phyloP scores from a whole-genome alignment of 1,284 basidiomycete species.

The Cutaneotrichosporon sp. region DNA sequence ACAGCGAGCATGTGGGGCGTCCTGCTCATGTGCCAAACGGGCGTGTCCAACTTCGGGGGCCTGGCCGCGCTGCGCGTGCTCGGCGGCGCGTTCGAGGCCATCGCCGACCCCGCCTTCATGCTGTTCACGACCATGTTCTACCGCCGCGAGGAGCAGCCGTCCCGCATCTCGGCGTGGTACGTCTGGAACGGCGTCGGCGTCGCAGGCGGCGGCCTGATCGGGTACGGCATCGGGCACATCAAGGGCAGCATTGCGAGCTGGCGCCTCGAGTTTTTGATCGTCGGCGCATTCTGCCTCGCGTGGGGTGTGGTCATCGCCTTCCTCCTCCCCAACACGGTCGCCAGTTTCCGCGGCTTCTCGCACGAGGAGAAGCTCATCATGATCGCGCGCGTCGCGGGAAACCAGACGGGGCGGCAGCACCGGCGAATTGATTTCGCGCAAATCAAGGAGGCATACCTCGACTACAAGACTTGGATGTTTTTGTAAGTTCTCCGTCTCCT shows the following conservation, averaged over 20 bases:
- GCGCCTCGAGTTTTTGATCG: constrained; percentile 54
- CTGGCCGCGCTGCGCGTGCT: constrained; percentile 56
- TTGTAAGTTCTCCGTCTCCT: constrained; percentile 32
- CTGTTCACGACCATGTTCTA: constrained; percentile 50
- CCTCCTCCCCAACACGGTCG: constrained; percentile 50
- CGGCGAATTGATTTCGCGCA: constrained; percentile 54
- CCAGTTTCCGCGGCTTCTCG: constrained; percentile 45
- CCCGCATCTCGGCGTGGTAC: constrained; percentile 50
- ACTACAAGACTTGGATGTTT: constrained; percentile 48
- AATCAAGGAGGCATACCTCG: constrained; percentile 51
- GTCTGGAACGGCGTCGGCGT: constrained; percentile 52
- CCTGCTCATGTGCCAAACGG: constrained; percentile 54
- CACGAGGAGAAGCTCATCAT: constrained; percentile 54
- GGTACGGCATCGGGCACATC: constrained; percentile 47
- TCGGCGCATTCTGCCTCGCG: constrained; percentile 46
- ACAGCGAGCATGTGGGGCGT: constrained; percentile 57
- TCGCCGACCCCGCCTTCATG: constrained; percentile 52
- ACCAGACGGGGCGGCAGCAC: constrained; percentile 55
- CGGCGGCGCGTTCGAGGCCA: constrained; percentile 56
- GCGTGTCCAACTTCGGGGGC: constrained; percentile 53
- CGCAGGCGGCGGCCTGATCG: constrained; percentile 48
- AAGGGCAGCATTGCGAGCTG: constrained; percentile 48
- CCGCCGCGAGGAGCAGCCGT: constrained; percentile 51
- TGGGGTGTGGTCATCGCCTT: constrained; percentile 48
- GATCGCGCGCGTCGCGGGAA: constrained; percentile 51